Evolutionary conservation across 352 stramenopile genomes (phyloP).

Genomic region (Pythium coloratum): DNA sequence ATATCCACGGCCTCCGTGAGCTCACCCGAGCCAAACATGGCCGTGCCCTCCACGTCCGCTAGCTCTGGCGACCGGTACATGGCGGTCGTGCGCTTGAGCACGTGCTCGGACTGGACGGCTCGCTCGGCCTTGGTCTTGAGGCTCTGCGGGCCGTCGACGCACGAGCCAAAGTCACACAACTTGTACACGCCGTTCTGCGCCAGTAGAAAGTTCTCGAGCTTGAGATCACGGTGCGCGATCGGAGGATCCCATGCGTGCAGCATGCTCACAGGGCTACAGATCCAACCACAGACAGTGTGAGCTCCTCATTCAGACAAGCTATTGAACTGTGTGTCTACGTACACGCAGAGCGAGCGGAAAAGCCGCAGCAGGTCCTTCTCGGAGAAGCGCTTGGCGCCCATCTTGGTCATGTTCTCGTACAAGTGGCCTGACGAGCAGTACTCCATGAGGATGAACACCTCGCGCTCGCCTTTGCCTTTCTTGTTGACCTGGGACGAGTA

Average conservation of each 20-base stretch:
- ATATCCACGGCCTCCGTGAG: slow-evolving; percentile 93
- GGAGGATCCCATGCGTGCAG: slow-evolving; percentile 82
- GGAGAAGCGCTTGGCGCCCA: slow-evolving; percentile 70
- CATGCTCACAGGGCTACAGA: slow-evolving; percentile 53
- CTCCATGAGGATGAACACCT: slow-evolving; percentile 97
- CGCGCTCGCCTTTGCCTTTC: slow-evolving; percentile 44
- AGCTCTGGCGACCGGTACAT: slow-evolving; percentile 98
- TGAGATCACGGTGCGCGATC: slow-evolving; percentile 96
- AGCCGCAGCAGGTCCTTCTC: slow-evolving; percentile 57
- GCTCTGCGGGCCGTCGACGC: slow-evolving; percentile 72
- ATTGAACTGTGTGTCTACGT: slow-evolving; percentile 12
- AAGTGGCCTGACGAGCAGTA: slow-evolving; percentile 93
- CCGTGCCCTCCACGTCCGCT: slow-evolving; percentile 91
- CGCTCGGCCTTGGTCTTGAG: slow-evolving; percentile 86
- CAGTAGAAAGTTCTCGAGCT: slow-evolving; percentile 97
- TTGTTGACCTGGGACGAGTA: slow-evolving; percentile 48
- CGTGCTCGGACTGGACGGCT: slow-evolving; percentile 89
- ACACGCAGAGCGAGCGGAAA: slow-evolving; percentile 76
- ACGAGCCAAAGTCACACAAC: slow-evolving; percentile 95
- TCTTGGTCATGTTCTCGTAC: slow-evolving; percentile 91
- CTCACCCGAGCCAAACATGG: slow-evolving; percentile 91
- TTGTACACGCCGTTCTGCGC: slow-evolving; percentile 91
- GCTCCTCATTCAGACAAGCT: background rate
- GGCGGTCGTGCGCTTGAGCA: slow-evolving; percentile 96
- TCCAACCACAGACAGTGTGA: background rate